Percentiles rank a stretch among this genome's conserved stretches.
Conservation (phyloP, 75 land plant species). For the Picea sitchensis region DNA sequence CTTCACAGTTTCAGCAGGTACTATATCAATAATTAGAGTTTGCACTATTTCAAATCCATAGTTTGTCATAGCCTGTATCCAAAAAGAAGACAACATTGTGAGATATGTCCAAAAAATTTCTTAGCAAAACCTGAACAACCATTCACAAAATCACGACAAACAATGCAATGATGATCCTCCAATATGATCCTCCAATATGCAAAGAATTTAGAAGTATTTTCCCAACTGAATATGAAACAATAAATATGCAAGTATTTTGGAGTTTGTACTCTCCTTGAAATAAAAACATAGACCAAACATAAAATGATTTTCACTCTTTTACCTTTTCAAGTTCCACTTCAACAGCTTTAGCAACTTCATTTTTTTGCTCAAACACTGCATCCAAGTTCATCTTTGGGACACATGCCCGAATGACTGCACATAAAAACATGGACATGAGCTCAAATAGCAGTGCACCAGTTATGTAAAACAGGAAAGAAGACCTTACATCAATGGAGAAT, state of each 20-base stretch:
- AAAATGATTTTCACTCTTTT: not conserved
- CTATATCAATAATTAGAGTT: slow-evolving; percentile 91
- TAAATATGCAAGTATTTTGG: not conserved
- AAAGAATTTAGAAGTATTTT: not conserved
- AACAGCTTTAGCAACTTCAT: slow-evolving; percentile 55
- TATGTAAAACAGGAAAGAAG: not conserved
- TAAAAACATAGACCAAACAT: not conserved
- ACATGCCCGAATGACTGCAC: slow-evolving; percentile 53
- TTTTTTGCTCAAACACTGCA: slow-evolving; percentile 70
- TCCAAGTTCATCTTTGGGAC: slow-evolving; percentile 63
- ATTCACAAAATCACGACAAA: not conserved
- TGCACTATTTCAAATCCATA: slow-evolving; percentile 96
- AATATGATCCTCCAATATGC: not conserved
- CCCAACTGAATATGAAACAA: not conserved
- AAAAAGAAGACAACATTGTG: too few species aligned
- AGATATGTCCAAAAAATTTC: too few species aligned
- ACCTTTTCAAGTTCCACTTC: slow-evolving; percentile 63
- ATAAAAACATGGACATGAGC: slow-evolving; percentile 8
- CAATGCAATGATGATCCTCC: not conserved
- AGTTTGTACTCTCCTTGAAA: not conserved
- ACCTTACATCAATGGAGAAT: not conserved
- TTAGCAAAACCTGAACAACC: too few species aligned
- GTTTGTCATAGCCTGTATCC: slow-evolving; percentile 76
- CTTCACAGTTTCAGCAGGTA: slow-evolving; percentile 86
- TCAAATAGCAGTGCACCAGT: not conserved